Evolutionary conservation across 768 basidiomycete species (phyloP).

Genomic region (Amylocystis lapponica): DNA sequence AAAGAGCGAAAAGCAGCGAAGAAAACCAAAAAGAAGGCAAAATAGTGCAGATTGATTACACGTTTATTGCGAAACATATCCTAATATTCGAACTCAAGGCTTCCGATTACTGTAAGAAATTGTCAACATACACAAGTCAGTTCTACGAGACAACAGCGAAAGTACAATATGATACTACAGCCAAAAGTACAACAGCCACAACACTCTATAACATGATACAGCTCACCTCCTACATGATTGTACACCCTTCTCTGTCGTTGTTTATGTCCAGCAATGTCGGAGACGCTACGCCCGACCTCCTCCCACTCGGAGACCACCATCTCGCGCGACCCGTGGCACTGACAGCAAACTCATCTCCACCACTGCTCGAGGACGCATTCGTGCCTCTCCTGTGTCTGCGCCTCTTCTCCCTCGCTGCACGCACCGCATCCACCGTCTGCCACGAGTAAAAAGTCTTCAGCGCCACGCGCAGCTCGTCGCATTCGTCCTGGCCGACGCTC

Average conservation of each 20-base stretch:
- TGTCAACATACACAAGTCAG: background rate
- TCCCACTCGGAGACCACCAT: slow-evolving; percentile 55
- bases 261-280: slow-evolving; percentile 36
- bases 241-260: slow-evolving; percentile 54
- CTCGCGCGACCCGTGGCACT: slow-evolving; percentile 15
- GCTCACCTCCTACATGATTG: slow-evolving; percentile 50
- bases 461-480: slow-evolving; percentile 65
- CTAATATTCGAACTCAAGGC: too few species aligned
- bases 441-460: slow-evolving; percentile 83
- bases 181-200: slow-evolving; percentile 14
- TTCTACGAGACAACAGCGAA: background rate
- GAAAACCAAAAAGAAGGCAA: slow-evolving; percentile 31
- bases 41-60: too few species aligned
- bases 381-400: slow-evolving; percentile 45
- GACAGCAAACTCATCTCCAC: slow-evolving; percentile 17
- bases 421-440: slow-evolving; percentile 80
- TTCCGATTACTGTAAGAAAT: too few species aligned
- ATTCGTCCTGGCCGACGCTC: slow-evolving; percentile 74
- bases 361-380: slow-evolving; percentile 31
- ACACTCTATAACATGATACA: slow-evolving; percentile 24
- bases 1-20: slow-evolving; percentile 24
- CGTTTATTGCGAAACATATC: too few species aligned
- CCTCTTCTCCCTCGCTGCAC: slow-evolving; percentile 58
- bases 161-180: slow-evolving; percentile 3
- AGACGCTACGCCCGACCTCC: slow-evolving; percentile 45